Conservation (phyloP, 495 filamentous ascomycete genomes). For the Cercophora newfieldiana region DNA sequence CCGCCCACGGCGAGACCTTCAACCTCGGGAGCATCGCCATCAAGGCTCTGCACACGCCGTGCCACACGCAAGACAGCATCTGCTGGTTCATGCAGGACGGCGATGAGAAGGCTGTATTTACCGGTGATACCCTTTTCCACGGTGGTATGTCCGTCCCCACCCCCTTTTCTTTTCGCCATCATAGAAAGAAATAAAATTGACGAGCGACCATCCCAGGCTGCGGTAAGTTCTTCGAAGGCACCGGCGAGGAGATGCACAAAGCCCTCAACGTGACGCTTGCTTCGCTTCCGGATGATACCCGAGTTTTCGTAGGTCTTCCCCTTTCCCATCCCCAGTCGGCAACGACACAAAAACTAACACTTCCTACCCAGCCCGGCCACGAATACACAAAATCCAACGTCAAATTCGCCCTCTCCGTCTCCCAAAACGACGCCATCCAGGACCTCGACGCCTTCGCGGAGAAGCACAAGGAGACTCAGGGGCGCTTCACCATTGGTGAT, state of each 20-base stretch:
- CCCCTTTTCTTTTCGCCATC: neutral
- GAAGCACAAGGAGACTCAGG: conserved; percentile 82
- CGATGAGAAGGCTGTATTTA: conserved; percentile 82
- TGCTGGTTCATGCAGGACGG: conserved; percentile 85
- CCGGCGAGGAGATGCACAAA: conserved; percentile 80
- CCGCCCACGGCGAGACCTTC: conserved; percentile 73
- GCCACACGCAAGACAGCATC: conserved; percentile 97
- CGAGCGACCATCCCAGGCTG: conserved; percentile 59
- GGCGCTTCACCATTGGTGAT: conserved; percentile 94
- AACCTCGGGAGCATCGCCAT: conserved; percentile 84
- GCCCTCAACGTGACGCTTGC: conserved; percentile 86
- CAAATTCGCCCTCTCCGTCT: conserved; percentile 76
- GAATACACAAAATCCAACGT: conserved; percentile 96
- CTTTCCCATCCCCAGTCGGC: neutral
- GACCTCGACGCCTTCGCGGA: conserved; percentile 75
- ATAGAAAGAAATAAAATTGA: conserved; percentile 11
- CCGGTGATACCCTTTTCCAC: conserved; percentile 94
- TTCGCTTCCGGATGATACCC: conserved; percentile 84
- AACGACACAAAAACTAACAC: neutral
- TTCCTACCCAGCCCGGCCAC: conserved; percentile 81
- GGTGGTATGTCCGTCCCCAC: conserved; percentile 62
- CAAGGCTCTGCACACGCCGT: conserved; percentile 90
- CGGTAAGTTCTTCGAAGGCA: conserved; percentile 97
- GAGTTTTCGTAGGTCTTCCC: conserved; percentile 72
- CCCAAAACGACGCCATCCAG: conserved; percentile 72